Percentiles rank a stretch among this genome's conserved stretches.
Evolutionary conservation across 73 alveolate genomes (phyloP).

Genomic region (Uronychia binucleata): DNA sequence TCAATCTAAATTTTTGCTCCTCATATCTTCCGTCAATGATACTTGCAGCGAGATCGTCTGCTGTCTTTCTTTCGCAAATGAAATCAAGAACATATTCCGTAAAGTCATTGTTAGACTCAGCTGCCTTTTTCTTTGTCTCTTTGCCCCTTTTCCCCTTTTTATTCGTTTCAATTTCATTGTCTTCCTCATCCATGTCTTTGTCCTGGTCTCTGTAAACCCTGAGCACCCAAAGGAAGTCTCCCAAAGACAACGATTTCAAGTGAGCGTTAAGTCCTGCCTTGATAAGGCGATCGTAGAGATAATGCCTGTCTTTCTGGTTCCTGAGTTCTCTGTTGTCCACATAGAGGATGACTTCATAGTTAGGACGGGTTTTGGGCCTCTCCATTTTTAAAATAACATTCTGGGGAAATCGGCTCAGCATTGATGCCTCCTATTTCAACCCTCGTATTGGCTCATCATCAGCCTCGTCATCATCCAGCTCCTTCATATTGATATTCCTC

Average conservation of each 20-base stretch:
- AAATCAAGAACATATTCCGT: conserved; percentile 76
- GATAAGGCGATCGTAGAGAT: conserved; percentile 39
- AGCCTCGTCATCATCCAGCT: not conserved
- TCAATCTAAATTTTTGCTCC: conserved; percentile 88
- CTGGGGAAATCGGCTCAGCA: too few relatives aligned
- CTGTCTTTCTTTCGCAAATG: conserved; percentile 92
- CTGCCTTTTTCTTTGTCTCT: not conserved
- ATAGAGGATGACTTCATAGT: conserved; percentile 33
- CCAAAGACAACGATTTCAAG: conserved; percentile 61
- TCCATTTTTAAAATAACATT: not conserved
- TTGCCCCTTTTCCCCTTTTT: conserved; percentile 6
- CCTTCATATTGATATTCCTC: not conserved
- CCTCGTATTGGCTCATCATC: not conserved
- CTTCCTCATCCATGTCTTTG: conserved; percentile 34
- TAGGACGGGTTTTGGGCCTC: not conserved
- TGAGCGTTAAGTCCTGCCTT: conserved; percentile 24
- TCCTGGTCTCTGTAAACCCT: conserved; percentile 12
- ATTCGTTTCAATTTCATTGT: not conserved
- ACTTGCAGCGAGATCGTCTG: conserved; percentile 90
- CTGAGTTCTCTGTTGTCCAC: conserved; percentile 65
- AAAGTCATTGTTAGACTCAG: not conserved
- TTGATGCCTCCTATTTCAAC: not conserved
- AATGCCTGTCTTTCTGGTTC: conserved; percentile 25
- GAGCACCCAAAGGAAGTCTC: conserved; percentile 83
- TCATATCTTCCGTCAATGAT: conserved; percentile 92